Evolutionary conservation across 306 rosid genomes (phyloP), one percentile per base, ranked within the genome.

Genomic region (Rosa rugosa): DNA sequence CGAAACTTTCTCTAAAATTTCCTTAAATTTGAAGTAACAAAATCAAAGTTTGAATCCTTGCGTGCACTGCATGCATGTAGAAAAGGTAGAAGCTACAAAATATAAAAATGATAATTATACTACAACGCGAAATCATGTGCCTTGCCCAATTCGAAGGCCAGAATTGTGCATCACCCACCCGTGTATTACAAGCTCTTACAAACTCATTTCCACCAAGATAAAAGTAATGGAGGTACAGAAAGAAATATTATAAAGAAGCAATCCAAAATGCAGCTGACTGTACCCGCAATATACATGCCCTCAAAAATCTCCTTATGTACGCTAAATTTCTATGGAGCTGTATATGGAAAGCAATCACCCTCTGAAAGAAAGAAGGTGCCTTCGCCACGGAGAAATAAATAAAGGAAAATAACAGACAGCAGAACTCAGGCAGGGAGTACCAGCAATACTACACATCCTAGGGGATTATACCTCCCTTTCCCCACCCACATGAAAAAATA

Each of bases 271-370:
- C 59, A 41, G 80, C 76, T 49, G 44, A 81, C 88, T 79, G 75
- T 79, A 81, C 85, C 82, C 27, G 76, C 49, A 10, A 84, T 77
- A 73, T 77, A 77, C 84, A 77, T 72, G 83, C 84, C 81, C 78
- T 81, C 85, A 82, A 82, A 82, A 82, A 85, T 82, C 88, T 85
- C 71, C 72, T 82, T 85, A 81, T 81, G 83, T 81, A 81, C 85
- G 69, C 81, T 81, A 81, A 60, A 79, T 71, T 85, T 81, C 85
- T 81, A 67, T 71, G 76, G 83, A 75, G 81, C 76, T 81, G 77
- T 81, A 79, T 81, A 66, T 54, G 75, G 40, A 66, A 79, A 71
- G 79, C 75, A 67, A 57, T 80, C 79, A 60, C 72, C 88, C 78
- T 78, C 85, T 38, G 66, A 31, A 72, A 64, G 50, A 49, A 69